phyloP scores from a whole-genome alignment of 2,329 filamentous ascomycete species.

The Cryoendolithus antarcticus region DNA sequence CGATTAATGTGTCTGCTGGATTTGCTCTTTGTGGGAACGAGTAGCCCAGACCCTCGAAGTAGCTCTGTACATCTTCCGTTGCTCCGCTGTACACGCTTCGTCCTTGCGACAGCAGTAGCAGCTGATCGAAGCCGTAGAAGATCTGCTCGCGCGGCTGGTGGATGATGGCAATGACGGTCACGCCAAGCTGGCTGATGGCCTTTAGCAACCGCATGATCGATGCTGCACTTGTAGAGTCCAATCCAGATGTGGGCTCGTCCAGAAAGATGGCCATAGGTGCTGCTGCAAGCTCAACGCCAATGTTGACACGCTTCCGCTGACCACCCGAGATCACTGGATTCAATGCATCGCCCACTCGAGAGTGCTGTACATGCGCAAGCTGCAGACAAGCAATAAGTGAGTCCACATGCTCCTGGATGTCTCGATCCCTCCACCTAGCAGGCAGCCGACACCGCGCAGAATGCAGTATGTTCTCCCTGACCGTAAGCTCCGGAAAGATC shows the following conservation, averaged over 20 bases:
- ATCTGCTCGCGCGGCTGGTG: constrained; percentile 50
- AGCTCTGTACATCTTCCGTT: constrained; percentile 31
- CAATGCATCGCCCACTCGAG: constrained; percentile 38
- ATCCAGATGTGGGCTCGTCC: constrained; percentile 22
- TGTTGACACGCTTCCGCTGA: constrained; percentile 45
- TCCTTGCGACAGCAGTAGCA: constrained; percentile 44
- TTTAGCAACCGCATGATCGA: constrained; percentile 45
- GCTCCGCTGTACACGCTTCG: constrained; percentile 43
- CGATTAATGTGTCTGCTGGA: constrained; percentile 46
- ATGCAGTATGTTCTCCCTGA: constrained; percentile 50
- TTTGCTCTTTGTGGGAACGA: constrained; percentile 38
- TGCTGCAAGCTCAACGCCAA: constrained; percentile 46
- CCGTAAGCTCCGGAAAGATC: constrained; percentile 46
- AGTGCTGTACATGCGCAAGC: constrained; percentile 40
- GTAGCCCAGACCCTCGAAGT: constrained; percentile 44
- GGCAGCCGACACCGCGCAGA: constrained; percentile 45
- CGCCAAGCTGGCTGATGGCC: constrained; percentile 41
- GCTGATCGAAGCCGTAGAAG: constrained; percentile 44
- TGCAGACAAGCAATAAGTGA: constrained; percentile 43
- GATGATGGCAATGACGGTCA: constrained; percentile 47
- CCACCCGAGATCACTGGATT: constrained; percentile 45
- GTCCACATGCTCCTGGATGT: constrained; percentile 43
- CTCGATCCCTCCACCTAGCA: constrained; percentile 36
- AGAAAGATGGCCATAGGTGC: constrained; percentile 37
- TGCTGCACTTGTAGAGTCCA: constrained; percentile 42